These are phyloP conservation scores for Leishmania tarentolae DNA, from an alignment of 208 protist species.

Conservation along the genomic window DNA sequence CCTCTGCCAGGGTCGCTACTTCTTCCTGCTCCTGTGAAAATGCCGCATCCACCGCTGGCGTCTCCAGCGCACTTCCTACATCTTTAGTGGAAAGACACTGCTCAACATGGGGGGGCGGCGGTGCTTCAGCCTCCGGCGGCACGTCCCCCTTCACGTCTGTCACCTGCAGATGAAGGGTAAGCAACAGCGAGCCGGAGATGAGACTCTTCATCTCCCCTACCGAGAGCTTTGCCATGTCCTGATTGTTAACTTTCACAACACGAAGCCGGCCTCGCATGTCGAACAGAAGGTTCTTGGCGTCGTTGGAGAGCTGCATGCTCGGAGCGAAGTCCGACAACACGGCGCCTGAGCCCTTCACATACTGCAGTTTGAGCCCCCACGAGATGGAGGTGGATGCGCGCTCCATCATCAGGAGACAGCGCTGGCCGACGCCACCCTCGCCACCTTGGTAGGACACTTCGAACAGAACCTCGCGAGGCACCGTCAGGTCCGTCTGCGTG, in stretches of 20 bases:
- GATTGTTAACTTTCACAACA: conserved; percentile 50
- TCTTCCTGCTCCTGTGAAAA: background rate
- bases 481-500: conserved; percentile 28
- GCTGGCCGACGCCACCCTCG: conserved; percentile 53
- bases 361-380: conserved; percentile 57
- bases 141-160: conserved; percentile 17
- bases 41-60: background rate
- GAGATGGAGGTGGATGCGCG: conserved; percentile 42
- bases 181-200: conserved; percentile 20
- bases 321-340: conserved; percentile 36
- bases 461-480: conserved; percentile 57
- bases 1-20: conserved; percentile 5
- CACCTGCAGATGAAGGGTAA: conserved; percentile 42
- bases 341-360: background rate
- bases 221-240: conserved; percentile 22
- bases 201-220: conserved; percentile 17
- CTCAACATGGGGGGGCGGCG: background rate
- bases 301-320: conserved; percentile 41
- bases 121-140: conserved; percentile 3
- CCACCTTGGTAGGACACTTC: conserved; percentile 51
- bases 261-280: conserved; percentile 38
- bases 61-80: background rate
- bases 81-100: background rate
- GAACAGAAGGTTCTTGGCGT: conserved; percentile 50
- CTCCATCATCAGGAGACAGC: conserved; percentile 56